Evolutionary conservation across 345 rosid species (phyloP).

Genomic region (Lepidium africanum): DNA sequence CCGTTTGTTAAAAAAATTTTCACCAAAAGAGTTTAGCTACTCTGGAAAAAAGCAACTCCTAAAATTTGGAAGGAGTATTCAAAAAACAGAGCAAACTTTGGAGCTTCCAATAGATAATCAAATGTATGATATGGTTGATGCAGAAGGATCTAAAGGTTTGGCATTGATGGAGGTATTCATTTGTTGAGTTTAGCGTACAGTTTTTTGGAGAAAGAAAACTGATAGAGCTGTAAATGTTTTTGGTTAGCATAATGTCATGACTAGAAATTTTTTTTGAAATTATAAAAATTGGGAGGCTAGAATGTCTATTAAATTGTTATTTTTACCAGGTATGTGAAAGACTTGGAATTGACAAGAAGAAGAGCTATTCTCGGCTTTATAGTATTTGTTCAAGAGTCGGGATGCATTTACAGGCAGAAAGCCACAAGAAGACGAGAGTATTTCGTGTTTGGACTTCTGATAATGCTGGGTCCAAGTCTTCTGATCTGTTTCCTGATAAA

Average conservation of each 20-base stretch:
- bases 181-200: slow-evolving; percentile 1
- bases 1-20: slow-evolving; percentile 46
- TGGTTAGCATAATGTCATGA: not conserved
- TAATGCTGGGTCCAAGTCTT: slow-evolving; percentile 36
- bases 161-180: slow-evolving; percentile 58
- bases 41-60: slow-evolving; percentile 33
- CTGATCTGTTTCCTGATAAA: slow-evolving; percentile 38
- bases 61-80: slow-evolving; percentile 66
- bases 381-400: slow-evolving; percentile 67
- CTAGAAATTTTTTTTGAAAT: not conserved
- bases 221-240: not conserved
- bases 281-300: not conserved
- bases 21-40: slow-evolving; percentile 35
- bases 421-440: slow-evolving; percentile 52
- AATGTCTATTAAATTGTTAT: slow-evolving; percentile 1
- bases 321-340: slow-evolving; percentile 61
- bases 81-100: slow-evolving; percentile 53
- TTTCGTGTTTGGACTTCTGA: slow-evolving; percentile 73
- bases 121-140: slow-evolving; percentile 80
- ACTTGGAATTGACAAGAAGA: slow-evolving; percentile 83
- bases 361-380: slow-evolving; percentile 55
- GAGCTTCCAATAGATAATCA: slow-evolving; percentile 84
- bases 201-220: not conserved
- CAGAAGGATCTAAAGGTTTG: slow-evolving; percentile 66
- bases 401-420: slow-evolving; percentile 66